Conservation (phyloP, 106 monocot genomes). For the Alisma plantagoaquatica region DNA sequence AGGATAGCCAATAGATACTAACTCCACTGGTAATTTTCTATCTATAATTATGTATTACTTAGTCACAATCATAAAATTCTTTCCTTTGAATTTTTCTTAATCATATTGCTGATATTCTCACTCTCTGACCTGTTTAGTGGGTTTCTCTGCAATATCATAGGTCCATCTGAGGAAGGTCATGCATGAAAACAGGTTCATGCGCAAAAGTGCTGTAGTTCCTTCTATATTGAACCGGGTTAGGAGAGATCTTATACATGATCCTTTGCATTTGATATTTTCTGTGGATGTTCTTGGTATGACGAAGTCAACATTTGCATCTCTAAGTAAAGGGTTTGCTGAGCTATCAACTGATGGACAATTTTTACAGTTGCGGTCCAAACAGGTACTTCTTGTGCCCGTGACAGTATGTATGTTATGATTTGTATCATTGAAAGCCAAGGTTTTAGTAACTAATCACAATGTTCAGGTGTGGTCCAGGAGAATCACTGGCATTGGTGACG, state of each 20-base stretch:
- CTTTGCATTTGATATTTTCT: constrained; percentile 92
- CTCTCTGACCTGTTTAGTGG: no score
- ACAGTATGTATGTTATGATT: background rate
- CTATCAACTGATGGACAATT: constrained; percentile 96
- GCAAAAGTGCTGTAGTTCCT: constrained; percentile 70
- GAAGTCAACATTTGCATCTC: constrained; percentile 90
- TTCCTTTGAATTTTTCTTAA: no score
- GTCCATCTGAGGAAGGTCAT: constrained; percentile 87
- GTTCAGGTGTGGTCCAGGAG: constrained; percentile 86
- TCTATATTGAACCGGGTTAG: constrained; percentile 71
- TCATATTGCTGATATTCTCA: no score
- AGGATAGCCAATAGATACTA: no score
- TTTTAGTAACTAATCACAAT: background rate
- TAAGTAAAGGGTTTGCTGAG: constrained; percentile 99
- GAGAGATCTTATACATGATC: constrained; percentile 97
- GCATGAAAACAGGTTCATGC: constrained; percentile 67
- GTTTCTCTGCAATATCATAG: constrained; percentile 19
- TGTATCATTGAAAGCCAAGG: background rate
- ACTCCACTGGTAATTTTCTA: no score
- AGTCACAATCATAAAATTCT: no score
- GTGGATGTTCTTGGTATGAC: constrained; percentile 97
- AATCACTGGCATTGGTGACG: constrained; percentile 95
- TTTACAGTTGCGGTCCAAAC: constrained; percentile 82
- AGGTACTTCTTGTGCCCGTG: constrained; percentile 28
- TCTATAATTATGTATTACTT: no score